These are phyloP conservation scores for Suhomyces kunorum DNA, from an alignment of 1,139 yeast genomes.

Conservation along the genomic window DNA sequence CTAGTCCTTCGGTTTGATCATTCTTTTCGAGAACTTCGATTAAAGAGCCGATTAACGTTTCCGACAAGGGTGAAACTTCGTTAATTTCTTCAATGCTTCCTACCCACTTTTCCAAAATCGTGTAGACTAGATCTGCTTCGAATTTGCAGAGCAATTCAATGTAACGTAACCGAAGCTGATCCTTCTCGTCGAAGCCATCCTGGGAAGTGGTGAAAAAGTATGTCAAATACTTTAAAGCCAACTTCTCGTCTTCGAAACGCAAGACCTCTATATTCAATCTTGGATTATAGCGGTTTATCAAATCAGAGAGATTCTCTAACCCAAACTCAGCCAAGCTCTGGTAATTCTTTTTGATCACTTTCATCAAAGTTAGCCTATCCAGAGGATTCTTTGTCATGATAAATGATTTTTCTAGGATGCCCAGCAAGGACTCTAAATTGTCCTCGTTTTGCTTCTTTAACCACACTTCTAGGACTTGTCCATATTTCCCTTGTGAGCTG, in stretches of 20 bases:
- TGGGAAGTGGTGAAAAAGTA: constrained; percentile 18
- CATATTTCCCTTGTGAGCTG: constrained; percentile 51
- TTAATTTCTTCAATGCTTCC: constrained; percentile 10
- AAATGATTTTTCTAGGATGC: constrained; percentile 44
- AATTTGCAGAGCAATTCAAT: constrained; percentile 31
- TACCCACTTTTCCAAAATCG: constrained; percentile 18
- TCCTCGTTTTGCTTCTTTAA: constrained; percentile 20
- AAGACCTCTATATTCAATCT: constrained; percentile 40
- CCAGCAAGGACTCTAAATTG: constrained; percentile 17
- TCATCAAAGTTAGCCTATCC: constrained; percentile 37
- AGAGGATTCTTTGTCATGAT: constrained; percentile 26
- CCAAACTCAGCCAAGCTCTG: constrained; percentile 35
- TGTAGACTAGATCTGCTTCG: constrained; percentile 15
- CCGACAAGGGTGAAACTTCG: too few species aligned
- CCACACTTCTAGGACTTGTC: constrained; percentile 50
- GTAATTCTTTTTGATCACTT: constrained; percentile 41
- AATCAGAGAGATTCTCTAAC: constrained; percentile 35
- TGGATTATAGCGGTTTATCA: constrained; percentile 41
- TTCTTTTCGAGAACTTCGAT: constrained; percentile 22
- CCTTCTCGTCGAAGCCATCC: not conserved
- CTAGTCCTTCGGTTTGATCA: constrained; percentile 34
- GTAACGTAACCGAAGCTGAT: constrained; percentile 30
- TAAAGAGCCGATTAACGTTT: not conserved
- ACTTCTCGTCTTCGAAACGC: constrained; percentile 23
- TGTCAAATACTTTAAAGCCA: constrained; percentile 32